These are phyloP conservation scores for Tolypocladium tropicale DNA, from an alignment of 2,329 filamentous ascomycete genomes.

Conservation along the genomic window DNA sequence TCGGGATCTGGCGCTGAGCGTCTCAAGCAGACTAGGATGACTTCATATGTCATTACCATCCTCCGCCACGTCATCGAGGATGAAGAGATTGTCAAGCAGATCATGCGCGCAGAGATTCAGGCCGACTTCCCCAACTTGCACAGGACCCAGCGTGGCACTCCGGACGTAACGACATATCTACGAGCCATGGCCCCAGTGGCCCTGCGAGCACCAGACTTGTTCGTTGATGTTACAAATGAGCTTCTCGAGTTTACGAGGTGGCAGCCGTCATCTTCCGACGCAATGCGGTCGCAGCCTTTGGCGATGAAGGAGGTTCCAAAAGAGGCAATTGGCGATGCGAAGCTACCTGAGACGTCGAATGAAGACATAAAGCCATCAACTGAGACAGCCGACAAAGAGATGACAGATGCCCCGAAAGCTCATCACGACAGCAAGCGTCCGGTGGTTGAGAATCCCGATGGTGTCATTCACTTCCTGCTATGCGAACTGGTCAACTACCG, in stretches of 20 bases:
- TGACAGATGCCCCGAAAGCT: conserved; percentile 54
- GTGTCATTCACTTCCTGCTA: conserved; percentile 88
- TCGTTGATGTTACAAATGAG: conserved; percentile 81
- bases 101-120: conserved; percentile 85
- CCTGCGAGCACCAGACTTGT: conserved; percentile 72
- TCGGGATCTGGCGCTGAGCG: conserved; percentile 67
- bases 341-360: conserved; percentile 4
- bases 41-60: conserved; percentile 66
- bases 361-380: conserved; percentile 50
- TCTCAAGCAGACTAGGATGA: conserved; percentile 46
- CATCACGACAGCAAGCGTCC: conserved; percentile 65
- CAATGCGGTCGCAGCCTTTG: conserved; percentile 22
- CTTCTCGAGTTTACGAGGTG: conserved; percentile 65
- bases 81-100: conserved; percentile 77
- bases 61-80: conserved; percentile 92
- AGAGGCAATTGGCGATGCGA: conserved; percentile 7
- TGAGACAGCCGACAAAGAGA: conserved; percentile 47
- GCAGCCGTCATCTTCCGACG: conserved; percentile 26
- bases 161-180: conserved; percentile 64
- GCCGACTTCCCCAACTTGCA: conserved; percentile 55
- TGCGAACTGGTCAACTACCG: conserved; percentile 87
- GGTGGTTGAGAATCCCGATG: conserved; percentile 83
- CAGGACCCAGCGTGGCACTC: conserved; percentile 37
- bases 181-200: conserved; percentile 70
- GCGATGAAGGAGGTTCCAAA: conserved; percentile 28